Conservation (phyloP, 352 stramenopile genomes). For the Globisporangium megalacanthum region DNA sequence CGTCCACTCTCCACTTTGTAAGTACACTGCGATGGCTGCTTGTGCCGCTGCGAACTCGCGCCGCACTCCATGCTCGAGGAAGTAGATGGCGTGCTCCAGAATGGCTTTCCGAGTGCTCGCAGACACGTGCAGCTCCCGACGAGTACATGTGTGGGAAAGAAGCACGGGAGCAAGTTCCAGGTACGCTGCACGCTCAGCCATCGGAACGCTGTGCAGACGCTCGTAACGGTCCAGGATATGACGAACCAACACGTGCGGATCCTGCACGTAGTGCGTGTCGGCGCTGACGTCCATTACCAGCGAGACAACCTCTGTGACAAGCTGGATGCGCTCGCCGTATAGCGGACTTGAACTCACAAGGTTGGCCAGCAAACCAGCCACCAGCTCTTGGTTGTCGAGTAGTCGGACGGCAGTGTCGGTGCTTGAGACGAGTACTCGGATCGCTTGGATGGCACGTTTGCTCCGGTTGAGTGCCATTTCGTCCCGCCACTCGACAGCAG, state of each 20-base stretch:
- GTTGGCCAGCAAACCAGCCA: not conserved
- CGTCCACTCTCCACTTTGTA: constrained; percentile 1
- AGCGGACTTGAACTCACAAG: not conserved
- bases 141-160: not conserved
- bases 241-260: not conserved
- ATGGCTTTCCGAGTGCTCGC: constrained; percentile 6
- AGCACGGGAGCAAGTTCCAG: constrained; percentile 7
- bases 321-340: constrained; percentile 4
- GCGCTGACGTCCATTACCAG: not conserved
- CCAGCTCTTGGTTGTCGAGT: not conserved
- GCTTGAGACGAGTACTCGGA: constrained; percentile 1
- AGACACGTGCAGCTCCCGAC: not conserved
- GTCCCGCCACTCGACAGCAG: not conserved
- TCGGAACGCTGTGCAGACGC: not conserved
- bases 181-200: constrained; percentile 3
- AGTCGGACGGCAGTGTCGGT: not conserved
- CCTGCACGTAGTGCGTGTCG: not conserved
- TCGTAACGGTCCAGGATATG: constrained; percentile 2
- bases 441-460: not conserved
- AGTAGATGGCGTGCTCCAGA: constrained; percentile 10
- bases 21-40: constrained; percentile 5
- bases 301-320: not conserved
- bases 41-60: constrained; percentile 3
- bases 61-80: constrained; percentile 3
- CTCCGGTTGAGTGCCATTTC: not conserved